phyloP scores from a whole-genome alignment of 169 alveolate species.

The Miamiensis avidus region DNA sequence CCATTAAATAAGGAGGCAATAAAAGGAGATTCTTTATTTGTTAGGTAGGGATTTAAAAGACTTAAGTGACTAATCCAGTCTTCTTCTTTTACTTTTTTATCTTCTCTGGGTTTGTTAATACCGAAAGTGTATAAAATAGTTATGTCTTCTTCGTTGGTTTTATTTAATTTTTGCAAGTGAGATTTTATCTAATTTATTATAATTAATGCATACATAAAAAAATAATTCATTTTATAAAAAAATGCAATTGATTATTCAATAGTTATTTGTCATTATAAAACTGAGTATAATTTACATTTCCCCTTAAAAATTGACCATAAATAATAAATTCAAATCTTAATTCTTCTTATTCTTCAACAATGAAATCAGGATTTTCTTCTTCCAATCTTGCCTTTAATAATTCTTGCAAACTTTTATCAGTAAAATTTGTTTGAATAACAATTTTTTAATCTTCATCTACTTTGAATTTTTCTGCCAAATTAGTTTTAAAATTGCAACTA shows the following conservation, averaged over 20 bases:
- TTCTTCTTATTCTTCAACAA: neutral
- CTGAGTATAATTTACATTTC: slow-evolving; percentile 10
- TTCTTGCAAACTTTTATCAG: slow-evolving; percentile 7
- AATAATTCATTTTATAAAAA: no score
- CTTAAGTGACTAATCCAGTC: slow-evolving; percentile 19
- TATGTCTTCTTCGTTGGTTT: neutral
- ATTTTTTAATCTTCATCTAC: slow-evolving; percentile 8
- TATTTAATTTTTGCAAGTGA: neutral
- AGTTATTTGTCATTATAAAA: no score
- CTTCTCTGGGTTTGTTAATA: slow-evolving; percentile 8
- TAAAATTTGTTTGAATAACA: neutral
- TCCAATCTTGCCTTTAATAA: neutral
- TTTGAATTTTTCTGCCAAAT: slow-evolving; percentile 20
- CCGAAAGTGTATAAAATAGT: slow-evolving; percentile 18
- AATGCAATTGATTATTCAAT: no score
- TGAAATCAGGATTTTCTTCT: slow-evolving; percentile 3
- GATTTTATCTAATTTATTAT: neutral
- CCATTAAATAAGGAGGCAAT: slow-evolving; percentile 21
- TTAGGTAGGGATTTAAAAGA: slow-evolving; percentile 1
- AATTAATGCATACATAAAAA: no score
- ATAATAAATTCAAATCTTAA: slow-evolving; percentile 10
- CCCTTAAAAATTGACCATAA: slow-evolving; percentile 15
- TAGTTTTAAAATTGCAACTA: slow-evolving; percentile 16
- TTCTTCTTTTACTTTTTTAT: slow-evolving; percentile 15
- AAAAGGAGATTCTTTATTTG: slow-evolving; percentile 3